Base-by-base conservation (phyloP, 228 moss, liverwort and hornwort species). In the Sphagnum fallax region DNA sequence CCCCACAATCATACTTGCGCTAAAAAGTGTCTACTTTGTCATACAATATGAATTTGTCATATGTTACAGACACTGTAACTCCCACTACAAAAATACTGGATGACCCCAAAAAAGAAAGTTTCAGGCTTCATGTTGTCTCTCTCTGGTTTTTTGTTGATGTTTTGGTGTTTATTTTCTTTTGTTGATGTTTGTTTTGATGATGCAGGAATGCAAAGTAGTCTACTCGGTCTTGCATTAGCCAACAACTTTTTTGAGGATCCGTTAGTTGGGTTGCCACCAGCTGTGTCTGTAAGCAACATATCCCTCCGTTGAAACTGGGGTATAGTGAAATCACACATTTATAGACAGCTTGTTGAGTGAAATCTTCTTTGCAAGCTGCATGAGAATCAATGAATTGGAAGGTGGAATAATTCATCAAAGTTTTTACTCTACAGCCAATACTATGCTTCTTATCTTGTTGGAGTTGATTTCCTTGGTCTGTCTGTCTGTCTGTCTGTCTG, bases 121-220 rank as follows among this genome's bases (percentile, higher is more conserved):
- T 55, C 8, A 8, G 8, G 8, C 55, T 55, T 55, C 55, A 55
- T 55, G 55, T 12, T 55, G 55, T 12, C 63, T 48, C 8, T 64
- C 63, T 64, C 4, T 48, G 8, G 63, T 8, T 16, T 64, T 16
- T 9, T 16, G 9, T 16, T 1, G 32, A 32, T 32, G 32, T 32
- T 32, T 32, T 32, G 32, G 32, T 16, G 58, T 15, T 51, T 71
- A 10, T 58, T 52, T 1, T 4, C 48, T 11, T n/a, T 18, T 10
- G 68, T 65, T 9, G 8, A 10, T 49, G 58, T 32, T 32, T 32
- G 32, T 32, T 32, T 32, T 32, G 32, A 32, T 32, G 32, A 32
- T 76, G 10, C 82, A 97, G 97, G 97, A 55, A 93, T 97, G 93
- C 97, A 97, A 75, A 97, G 97, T 64, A 91, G 90, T 77, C 87